These are phyloP conservation scores for Yamadazyma atmosphaerica DNA, from an alignment of 1,139 yeast genomes.

Conservation along the genomic window DNA sequence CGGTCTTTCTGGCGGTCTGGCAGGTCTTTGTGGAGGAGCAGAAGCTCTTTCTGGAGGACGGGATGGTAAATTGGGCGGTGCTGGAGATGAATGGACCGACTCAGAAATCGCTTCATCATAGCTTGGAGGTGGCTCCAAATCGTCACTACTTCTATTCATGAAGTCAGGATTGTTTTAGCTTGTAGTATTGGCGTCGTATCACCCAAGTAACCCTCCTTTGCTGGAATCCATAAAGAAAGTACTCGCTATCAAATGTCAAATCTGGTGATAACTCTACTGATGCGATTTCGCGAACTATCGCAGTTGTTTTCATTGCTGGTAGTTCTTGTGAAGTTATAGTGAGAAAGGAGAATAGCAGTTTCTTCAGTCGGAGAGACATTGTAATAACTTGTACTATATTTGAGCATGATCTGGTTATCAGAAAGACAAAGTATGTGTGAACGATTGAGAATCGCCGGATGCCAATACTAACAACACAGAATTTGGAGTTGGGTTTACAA, in stretches of 20 bases:
- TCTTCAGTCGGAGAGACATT: too few species aligned
- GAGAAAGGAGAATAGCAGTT: too few species aligned
- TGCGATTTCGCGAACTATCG: too few species aligned
- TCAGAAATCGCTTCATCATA: conserved; percentile 16
- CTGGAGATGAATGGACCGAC: not conserved
- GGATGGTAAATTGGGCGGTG: conserved; percentile 1
- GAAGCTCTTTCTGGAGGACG: conserved; percentile 8
- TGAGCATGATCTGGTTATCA: conserved; percentile 75
- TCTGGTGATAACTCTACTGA: too few species aligned
- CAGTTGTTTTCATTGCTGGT: too few species aligned
- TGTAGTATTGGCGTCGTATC: too few species aligned
- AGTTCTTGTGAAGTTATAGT: too few species aligned
- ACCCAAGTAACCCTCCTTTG: too few species aligned
- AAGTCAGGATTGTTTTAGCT: too few species aligned
- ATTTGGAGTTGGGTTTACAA: conserved; percentile 92
- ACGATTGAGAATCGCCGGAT: not conserved
- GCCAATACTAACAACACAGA: conserved; percentile 46
- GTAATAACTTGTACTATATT: too few species aligned
- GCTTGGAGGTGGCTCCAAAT: conserved; percentile 17
- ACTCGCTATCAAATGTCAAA: too few species aligned
- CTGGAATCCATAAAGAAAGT: too few species aligned
- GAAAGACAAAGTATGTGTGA: conserved; percentile 69
- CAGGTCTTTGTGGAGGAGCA: conserved; percentile 13
- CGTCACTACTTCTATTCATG: conserved; percentile 3
- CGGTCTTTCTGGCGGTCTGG: conserved; percentile 8